Conservation (phyloP, 345 rosid species). For the Eucalyptus marginata region DNA sequence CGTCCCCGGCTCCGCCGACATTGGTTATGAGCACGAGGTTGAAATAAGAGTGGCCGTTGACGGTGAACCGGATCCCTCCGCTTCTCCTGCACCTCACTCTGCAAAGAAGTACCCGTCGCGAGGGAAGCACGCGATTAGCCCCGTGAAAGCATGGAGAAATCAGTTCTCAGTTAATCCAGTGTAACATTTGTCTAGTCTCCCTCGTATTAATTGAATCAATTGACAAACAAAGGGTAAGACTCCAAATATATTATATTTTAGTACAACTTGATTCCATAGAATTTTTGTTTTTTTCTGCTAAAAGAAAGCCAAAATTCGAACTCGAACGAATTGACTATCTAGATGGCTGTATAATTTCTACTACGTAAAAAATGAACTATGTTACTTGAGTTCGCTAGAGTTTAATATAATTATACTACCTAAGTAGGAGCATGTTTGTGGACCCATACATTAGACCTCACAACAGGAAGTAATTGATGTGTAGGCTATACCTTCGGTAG, state of each 20-base stretch:
- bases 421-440: background rate
- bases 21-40: constrained; percentile 59
- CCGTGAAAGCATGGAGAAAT: background rate
- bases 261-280: background rate
- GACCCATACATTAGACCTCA: background rate
- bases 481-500: constrained; percentile 41
- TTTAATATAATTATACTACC: background rate
- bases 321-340: background rate
- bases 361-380: background rate
- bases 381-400: background rate
- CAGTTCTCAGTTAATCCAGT: background rate
- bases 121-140: background rate
- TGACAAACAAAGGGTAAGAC: background rate
- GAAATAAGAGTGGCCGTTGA: constrained; percentile 77
- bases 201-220: background rate
- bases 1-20: constrained; percentile 75
- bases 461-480: background rate
- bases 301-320: background rate
- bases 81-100: constrained; percentile 63
- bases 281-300: background rate
- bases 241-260: background rate
- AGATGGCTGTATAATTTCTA: background rate
- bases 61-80: constrained; percentile 65
- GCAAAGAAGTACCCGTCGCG: background rate
- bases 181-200: background rate